Conservation (phyloP, 257 asterid genomes). For the Solanum gandarillasii region DNA sequence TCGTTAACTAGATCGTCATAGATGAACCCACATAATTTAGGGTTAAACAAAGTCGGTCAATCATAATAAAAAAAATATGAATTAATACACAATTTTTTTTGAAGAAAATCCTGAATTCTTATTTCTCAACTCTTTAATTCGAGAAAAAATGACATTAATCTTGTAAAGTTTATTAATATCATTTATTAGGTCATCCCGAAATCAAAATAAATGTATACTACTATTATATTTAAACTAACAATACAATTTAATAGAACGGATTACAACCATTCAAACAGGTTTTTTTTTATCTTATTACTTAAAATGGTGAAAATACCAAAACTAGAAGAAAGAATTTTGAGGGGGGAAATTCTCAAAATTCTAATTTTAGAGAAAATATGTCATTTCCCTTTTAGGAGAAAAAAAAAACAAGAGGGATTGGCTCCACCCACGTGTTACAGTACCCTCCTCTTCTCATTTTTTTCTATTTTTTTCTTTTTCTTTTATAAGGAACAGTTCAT, state of each 20-base stretch:
- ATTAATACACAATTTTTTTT: not conserved
- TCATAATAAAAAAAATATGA: not conserved
- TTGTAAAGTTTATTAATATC: no score
- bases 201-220: no score
- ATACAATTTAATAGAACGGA: not conserved
- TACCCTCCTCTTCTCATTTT: not conserved
- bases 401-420: not conserved
- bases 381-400: not conserved
- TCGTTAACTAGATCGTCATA: no score
- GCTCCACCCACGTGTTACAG: conserved; percentile 1
- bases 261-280: not conserved
- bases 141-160: no score
- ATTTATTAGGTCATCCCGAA: no score
- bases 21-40: not conserved
- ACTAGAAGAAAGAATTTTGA: not conserved
- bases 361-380: not conserved
- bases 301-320: not conserved
- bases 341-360: not conserved
- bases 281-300: not conserved
- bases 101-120: fast-evolving
- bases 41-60: not conserved
- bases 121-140: no score
- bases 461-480: not conserved
- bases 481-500: not conserved
- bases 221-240: no score